Evolutionary conservation across 345 rosid genomes (phyloP).

Genomic region (Populus davidiana): DNA sequence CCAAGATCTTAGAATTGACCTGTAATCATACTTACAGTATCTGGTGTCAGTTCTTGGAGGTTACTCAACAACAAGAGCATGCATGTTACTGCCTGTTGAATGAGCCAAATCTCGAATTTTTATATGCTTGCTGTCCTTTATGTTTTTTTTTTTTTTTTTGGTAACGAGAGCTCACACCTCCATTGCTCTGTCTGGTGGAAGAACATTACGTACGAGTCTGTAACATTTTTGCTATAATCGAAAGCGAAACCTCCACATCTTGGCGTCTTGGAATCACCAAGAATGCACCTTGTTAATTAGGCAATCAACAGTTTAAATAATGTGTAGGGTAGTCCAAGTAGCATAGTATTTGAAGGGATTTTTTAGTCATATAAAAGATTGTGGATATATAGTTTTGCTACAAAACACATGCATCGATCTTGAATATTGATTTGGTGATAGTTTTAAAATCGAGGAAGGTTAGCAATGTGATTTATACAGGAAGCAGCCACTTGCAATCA

Average conservation of each 20-base stretch:
- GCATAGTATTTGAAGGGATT: not conserved
- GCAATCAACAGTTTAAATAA: not conserved
- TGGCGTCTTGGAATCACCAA: not conserved
- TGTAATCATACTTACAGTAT: not conserved
- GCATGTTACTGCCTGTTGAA: too few species aligned
- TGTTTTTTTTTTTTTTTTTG: too few species aligned
- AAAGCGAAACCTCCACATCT: not conserved
- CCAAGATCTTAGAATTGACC: not conserved
- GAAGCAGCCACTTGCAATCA: slow-evolving; percentile 14
- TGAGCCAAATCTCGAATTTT: not conserved
- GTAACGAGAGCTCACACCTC: not conserved
- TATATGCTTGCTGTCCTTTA: too few species aligned
- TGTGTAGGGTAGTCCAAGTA: not conserved
- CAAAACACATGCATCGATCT: not conserved
- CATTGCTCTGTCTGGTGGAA: not conserved
- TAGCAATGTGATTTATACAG: not conserved
- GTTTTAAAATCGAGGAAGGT: too few species aligned
- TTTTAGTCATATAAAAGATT: slow-evolving; percentile 3
- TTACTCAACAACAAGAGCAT: too few species aligned
- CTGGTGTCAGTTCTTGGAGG: not conserved
- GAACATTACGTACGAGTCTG: not conserved
- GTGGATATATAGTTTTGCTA: slow-evolving; percentile 1
- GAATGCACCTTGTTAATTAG: not conserved
- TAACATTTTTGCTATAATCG: not conserved
- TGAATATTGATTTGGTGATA: not conserved